Percentiles rank a stretch among this genome's conserved stretches.
Conservation (phyloP, 306 rosid species). For the Malus sylvestris region DNA sequence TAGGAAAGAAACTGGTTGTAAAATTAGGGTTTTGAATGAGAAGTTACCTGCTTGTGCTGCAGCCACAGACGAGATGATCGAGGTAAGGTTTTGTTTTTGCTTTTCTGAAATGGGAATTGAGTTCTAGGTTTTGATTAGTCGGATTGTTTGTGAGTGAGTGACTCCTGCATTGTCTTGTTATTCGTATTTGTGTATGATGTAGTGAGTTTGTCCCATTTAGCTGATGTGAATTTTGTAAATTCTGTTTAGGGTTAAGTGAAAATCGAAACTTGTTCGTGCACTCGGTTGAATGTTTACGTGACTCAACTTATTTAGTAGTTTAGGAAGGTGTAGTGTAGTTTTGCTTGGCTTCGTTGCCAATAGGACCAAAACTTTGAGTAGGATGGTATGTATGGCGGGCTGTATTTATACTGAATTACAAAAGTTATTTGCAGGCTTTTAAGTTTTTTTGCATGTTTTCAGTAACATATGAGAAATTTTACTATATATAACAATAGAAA, state of each 20-base stretch:
- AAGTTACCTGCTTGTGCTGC: slow-evolving; percentile 60
- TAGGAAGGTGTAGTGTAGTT: background rate
- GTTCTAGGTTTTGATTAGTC: background rate
- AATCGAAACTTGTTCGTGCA: background rate
- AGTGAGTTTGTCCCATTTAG: background rate
- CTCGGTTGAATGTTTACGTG: too few species aligned
- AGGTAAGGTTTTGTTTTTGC: slow-evolving; percentile 40
- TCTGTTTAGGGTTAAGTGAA: background rate
- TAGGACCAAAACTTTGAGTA: background rate
- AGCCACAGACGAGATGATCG: slow-evolving; percentile 65
- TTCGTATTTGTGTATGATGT: background rate
- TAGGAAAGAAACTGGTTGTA: slow-evolving; percentile 66
- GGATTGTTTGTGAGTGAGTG: background rate
- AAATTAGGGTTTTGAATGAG: slow-evolving; percentile 59
- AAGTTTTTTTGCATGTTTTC: background rate
- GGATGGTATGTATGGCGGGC: background rate
- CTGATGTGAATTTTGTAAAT: background rate
- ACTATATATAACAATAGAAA: background rate
- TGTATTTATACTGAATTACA: background rate
- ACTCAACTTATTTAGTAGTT: background rate
- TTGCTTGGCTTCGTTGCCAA: background rate
- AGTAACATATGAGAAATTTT: background rate
- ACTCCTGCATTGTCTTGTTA: background rate
- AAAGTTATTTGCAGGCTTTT: background rate
- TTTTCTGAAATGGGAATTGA: background rate